Conservation (phyloP, 352 stramenopile species). For the Phytophthora pseudosyringae region DNA sequence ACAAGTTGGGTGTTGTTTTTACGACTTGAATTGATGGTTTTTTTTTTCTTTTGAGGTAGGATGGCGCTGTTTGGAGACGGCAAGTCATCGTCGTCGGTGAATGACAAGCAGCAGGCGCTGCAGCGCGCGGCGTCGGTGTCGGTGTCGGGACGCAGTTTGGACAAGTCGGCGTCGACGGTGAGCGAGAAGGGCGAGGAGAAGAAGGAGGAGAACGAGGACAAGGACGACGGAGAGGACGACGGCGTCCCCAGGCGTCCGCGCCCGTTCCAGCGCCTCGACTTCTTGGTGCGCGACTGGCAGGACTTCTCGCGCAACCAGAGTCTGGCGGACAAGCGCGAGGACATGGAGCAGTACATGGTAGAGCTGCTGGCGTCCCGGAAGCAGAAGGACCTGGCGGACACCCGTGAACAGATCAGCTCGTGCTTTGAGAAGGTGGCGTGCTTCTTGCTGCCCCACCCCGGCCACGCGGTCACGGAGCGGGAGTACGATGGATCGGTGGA, state of each 20-base stretch:
- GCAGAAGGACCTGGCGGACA: slow-evolving; percentile 94
- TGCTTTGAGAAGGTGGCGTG: slow-evolving; percentile 97
- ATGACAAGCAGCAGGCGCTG: slow-evolving; percentile 32
- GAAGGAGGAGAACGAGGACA: slow-evolving; percentile 43
- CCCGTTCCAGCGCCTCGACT: slow-evolving; percentile 99
- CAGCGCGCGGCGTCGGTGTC: slow-evolving; percentile 28
- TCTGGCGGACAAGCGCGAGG: slow-evolving; percentile 86
- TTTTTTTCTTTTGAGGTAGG: slow-evolving; percentile 22
- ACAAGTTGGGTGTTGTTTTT: slow-evolving; percentile 34
- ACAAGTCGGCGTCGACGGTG: slow-evolving; percentile 51
- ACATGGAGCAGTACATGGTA: slow-evolving; percentile 96
- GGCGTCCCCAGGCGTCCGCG: slow-evolving; percentile 31
- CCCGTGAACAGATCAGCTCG: slow-evolving; percentile 95
- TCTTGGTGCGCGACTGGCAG: slow-evolving; percentile 99
- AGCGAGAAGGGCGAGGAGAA: slow-evolving; percentile 34
- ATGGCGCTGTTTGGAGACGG: slow-evolving; percentile 77
- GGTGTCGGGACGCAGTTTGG: slow-evolving; percentile 30
- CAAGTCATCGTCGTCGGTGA: slow-evolving; percentile 32
- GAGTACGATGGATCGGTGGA: slow-evolving; percentile 96
- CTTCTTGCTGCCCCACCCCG: slow-evolving; percentile 97
- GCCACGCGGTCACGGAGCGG: slow-evolving; percentile 96
- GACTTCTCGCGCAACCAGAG: slow-evolving; percentile 95
- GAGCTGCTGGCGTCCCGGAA: slow-evolving; percentile 93
- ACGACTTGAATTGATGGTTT: background rate
- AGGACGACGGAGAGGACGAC: slow-evolving; percentile 36